These are phyloP conservation scores for Trebouxiophyceae sp. DNA, from an alignment of 163 green algal genomes.

Conservation along the genomic window DNA sequence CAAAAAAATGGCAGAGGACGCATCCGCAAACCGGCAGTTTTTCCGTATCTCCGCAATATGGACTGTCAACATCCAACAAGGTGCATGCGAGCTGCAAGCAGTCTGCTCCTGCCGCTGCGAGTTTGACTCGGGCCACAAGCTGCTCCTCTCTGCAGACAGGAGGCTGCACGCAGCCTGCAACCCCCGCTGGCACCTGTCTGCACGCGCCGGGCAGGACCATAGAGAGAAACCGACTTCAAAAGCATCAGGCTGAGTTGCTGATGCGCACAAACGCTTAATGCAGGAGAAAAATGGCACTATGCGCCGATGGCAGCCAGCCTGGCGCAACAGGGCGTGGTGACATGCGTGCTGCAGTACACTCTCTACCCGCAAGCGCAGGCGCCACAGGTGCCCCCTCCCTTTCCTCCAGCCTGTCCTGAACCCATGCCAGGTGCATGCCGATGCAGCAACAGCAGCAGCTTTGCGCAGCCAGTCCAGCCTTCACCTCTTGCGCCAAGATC, in stretches of 20 bases:
- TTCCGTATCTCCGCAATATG: not conserved
- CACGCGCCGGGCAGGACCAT: not conserved
- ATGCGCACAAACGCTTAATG: too few relatives aligned
- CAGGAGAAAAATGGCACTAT: slow-evolving; percentile 51
- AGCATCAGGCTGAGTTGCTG: not conserved
- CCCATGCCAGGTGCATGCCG: too few relatives aligned
- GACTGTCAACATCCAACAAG: not conserved
- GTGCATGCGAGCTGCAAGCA: too few relatives aligned
- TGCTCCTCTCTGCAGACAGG: too few relatives aligned
- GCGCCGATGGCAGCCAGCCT: slow-evolving; percentile 48
- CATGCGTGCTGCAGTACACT: slow-evolving; percentile 53
- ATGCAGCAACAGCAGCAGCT: too few relatives aligned
- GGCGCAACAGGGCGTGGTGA: slow-evolving; percentile 47
- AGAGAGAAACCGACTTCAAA: not conserved
- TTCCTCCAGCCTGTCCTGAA: too few relatives aligned
- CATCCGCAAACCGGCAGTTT: not conserved
- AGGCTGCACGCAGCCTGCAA: too few relatives aligned
- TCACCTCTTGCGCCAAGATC: too few relatives aligned
- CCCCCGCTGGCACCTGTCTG: not conserved
- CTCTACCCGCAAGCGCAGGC: slow-evolving; percentile 53
- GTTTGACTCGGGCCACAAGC: too few relatives aligned
- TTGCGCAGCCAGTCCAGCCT: too few relatives aligned
- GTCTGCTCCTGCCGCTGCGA: too few relatives aligned
- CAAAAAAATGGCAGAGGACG: not conserved
- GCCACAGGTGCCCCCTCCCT: slow-evolving; percentile 6